phyloP scores from a whole-genome alignment of 768 basidiomycete species.

The Trametes cinnabarina region DNA sequence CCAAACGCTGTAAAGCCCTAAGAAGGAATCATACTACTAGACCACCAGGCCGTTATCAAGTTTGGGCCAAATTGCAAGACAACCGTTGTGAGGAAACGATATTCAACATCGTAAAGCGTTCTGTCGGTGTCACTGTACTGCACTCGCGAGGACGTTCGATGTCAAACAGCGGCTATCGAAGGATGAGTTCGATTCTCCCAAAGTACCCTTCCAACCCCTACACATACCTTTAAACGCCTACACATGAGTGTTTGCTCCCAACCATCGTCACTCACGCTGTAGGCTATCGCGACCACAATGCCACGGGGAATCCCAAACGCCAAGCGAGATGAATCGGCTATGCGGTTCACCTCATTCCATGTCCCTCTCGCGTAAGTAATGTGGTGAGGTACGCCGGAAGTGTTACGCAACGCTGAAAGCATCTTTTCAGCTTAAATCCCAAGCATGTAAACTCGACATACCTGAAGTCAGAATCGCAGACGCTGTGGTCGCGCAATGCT shows the following conservation, averaged over 20 bases:
- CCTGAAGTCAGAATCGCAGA: conserved; percentile 72
- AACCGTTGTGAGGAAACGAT: too few species aligned
- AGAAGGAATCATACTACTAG: conserved; percentile 69
- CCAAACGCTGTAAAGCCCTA: conserved; percentile 46
- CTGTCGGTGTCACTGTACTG: neutral
- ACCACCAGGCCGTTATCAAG: conserved; percentile 47
- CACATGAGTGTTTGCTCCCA: neutral
- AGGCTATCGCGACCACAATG: conserved; percentile 41
- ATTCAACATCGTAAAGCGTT: neutral
- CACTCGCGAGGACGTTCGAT: neutral
- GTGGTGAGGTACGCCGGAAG: too few species aligned
- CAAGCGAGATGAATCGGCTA: conserved; percentile 76
- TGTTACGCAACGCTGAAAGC: neutral
- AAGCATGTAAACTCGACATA: conserved; percentile 79
- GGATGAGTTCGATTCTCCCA: too few species aligned
- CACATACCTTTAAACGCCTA: neutral
- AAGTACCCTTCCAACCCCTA: too few species aligned
- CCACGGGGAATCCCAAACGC: conserved; percentile 81
- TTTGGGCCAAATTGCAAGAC: neutral
- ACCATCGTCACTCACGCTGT: neutral
- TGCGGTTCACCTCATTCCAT: conserved; percentile 78
- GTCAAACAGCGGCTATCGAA: neutral
- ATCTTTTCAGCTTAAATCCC: conserved; percentile 59
- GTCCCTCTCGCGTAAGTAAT: conserved; percentile 67
- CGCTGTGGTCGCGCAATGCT: conserved; percentile 68